Evolutionary conservation across 257 asterid genomes (phyloP).

Genomic region (Eucommia ulmoides): DNA sequence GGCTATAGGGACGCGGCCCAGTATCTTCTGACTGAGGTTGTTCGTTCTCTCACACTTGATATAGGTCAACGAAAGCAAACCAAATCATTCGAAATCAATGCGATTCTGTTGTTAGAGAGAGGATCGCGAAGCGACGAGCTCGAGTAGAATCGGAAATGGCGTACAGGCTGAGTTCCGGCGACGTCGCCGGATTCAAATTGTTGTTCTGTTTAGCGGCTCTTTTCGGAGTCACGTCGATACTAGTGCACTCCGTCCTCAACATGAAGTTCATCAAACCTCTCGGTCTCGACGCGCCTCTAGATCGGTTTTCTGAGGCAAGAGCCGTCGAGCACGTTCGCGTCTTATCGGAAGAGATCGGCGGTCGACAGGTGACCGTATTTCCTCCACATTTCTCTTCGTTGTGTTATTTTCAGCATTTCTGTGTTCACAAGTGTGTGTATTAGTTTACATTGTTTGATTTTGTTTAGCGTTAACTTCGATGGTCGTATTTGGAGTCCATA

Average conservation of each 20-base stretch:
- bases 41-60: too few species aligned
- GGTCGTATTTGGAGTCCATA: not conserved
- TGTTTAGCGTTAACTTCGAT: not conserved
- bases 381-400: not conserved
- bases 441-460: not conserved
- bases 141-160: too few species aligned
- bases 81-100: too few species aligned
- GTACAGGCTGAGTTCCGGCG: slow-evolving; percentile 47
- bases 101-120: too few species aligned
- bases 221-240: slow-evolving; percentile 42
- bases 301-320: slow-evolving; percentile 88
- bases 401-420: not conserved
- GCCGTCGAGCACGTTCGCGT: slow-evolving; percentile 92
- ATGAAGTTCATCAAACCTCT: slow-evolving; percentile 80
- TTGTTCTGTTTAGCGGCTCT: slow-evolving; percentile 33
- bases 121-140: too few species aligned
- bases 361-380: slow-evolving; percentile 60
- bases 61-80: too few species aligned
- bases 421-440: not conserved
- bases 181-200: slow-evolving; percentile 58
- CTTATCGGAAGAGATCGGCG: slow-evolving; percentile 75
- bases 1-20: too few species aligned
- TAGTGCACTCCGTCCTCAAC: slow-evolving; percentile 43
- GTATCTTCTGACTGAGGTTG: too few species aligned
- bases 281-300: slow-evolving; percentile 63